Evolutionary conservation across 2,329 filamentous ascomycete genomes (phyloP).

Genomic region (Aspergillus eucalypticola): DNA sequence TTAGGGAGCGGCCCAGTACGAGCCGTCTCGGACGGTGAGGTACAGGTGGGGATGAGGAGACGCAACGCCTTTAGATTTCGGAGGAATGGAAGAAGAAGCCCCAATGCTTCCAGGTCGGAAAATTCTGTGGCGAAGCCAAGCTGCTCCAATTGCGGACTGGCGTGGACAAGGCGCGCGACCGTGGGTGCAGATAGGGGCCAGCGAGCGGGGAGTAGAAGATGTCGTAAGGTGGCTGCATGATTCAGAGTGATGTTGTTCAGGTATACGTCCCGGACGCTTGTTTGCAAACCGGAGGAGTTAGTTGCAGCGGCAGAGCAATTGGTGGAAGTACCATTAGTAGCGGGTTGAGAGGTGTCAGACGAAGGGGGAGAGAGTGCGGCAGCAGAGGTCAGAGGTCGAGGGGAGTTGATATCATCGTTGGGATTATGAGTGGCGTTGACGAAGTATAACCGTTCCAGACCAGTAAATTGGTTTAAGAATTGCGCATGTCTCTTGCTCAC

Average conservation of each 20-base stretch:
- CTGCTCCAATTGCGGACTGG: slow-evolving; percentile 61
- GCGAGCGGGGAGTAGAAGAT: slow-evolving; percentile 58
- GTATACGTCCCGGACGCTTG: slow-evolving; percentile 47
- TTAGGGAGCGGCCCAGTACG: neutral
- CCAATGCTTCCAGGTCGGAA: slow-evolving; percentile 41
- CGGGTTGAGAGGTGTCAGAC: slow-evolving; percentile 20
- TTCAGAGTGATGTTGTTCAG: slow-evolving; percentile 53
- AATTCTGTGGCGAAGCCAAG: slow-evolving; percentile 54
- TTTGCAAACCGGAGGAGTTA: slow-evolving; percentile 29
- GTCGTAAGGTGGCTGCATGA: slow-evolving; percentile 55
- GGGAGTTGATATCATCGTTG: slow-evolving; percentile 35
- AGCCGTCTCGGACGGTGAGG: slow-evolving; percentile 13
- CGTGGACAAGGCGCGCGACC: slow-evolving; percentile 54
- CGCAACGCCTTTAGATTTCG: slow-evolving; percentile 43
- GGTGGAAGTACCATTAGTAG: slow-evolving; percentile 19
- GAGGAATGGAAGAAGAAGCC: slow-evolving; percentile 43
- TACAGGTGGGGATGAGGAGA: slow-evolving; percentile 39
- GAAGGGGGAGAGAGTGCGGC: slow-evolving; percentile 32
- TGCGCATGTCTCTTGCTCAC: slow-evolving; percentile 47
- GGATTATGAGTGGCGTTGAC: slow-evolving; percentile 42
- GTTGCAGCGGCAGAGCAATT: slow-evolving; percentile 30
- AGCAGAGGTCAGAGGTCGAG: slow-evolving; percentile 23
- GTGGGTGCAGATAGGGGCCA: slow-evolving; percentile 55
- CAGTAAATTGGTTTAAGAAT: slow-evolving; percentile 45
- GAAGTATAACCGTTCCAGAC: slow-evolving; percentile 56